Evolutionary conservation across 805 yeast genomes (phyloP).

Genomic region (Ogataea allantospora): DNA sequence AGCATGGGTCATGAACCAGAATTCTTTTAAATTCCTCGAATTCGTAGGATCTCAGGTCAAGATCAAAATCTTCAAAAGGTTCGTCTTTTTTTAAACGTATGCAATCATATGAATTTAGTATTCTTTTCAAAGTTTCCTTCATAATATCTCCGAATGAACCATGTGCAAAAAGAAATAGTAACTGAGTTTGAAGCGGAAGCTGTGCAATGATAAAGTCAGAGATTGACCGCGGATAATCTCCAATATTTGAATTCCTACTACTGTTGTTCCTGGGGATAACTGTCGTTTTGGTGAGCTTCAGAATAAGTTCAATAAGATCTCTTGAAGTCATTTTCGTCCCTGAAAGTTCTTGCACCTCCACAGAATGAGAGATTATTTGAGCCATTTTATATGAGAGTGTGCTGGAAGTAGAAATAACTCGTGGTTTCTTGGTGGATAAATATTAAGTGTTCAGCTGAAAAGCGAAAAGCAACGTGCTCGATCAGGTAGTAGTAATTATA

Average conservation of each 20-base stretch:
- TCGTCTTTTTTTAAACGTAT: constrained; percentile 7
- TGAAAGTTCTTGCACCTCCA: not conserved
- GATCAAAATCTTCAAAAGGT: not conserved
- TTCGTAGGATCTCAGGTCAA: constrained; percentile 1
- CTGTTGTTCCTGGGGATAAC: not conserved
- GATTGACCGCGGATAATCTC: not conserved
- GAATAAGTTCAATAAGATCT: constrained; percentile 1
- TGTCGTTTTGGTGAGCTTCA: not conserved
- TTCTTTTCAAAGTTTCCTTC: not conserved
- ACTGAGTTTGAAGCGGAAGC: constrained; percentile 12
- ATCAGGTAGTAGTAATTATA: too few relatives aligned
- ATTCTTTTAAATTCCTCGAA: constrained; percentile 5
- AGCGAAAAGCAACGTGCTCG: too few relatives aligned
- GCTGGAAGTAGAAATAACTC: too few relatives aligned
- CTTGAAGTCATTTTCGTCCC: not conserved
- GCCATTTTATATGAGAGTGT: not conserved
- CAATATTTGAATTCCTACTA: not conserved
- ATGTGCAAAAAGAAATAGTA: constrained; percentile 9
- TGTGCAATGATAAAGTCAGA: constrained; percentile 5
- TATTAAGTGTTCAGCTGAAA: too few relatives aligned
- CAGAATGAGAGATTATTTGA: not conserved
- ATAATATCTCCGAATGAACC: constrained; percentile 2
- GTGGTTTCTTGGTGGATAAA: too few relatives aligned
- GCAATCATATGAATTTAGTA: not conserved
- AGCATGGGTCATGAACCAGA: not conserved